Conservation (phyloP, 495 filamentous ascomycete genomes). For the Chaetomidium leptoderma region DNA sequence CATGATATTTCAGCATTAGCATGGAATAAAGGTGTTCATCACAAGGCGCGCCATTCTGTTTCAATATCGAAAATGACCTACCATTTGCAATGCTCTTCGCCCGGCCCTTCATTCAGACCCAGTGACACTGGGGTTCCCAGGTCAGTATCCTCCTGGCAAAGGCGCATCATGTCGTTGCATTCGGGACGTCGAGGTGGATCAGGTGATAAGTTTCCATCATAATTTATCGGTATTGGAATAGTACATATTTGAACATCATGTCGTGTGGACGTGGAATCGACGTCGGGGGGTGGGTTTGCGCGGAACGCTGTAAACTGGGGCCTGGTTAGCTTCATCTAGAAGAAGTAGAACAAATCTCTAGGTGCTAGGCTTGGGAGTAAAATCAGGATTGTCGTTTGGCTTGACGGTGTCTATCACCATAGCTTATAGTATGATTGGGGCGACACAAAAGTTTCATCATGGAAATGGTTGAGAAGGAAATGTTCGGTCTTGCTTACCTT, state of each 20-base stretch:
- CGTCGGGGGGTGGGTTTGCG: not conserved
- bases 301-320: slow-evolving; percentile 17
- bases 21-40: slow-evolving; percentile 64
- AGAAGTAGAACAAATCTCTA: slow-evolving; percentile 8
- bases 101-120: not conserved
- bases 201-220: slow-evolving; percentile 40
- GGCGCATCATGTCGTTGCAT: not conserved
- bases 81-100: slow-evolving; percentile 7
- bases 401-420: slow-evolving; percentile 87
- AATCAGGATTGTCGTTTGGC: slow-evolving; percentile 87
- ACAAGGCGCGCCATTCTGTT: slow-evolving; percentile 17
- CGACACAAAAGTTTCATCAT: slow-evolving; percentile 85
- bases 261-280: not conserved
- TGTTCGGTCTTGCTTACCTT: slow-evolving; percentile 29
- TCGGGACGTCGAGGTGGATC: slow-evolving; percentile 43
- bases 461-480: slow-evolving; percentile 25
- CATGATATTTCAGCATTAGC: slow-evolving; percentile 76
- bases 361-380: slow-evolving; percentile 5
- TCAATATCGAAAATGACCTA: slow-evolving; percentile 27
- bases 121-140: not conserved
- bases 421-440: slow-evolving; percentile 78
- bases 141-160: not conserved
- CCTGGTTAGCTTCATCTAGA: slow-evolving; percentile 19
- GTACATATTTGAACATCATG: slow-evolving; percentile 59
- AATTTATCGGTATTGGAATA: slow-evolving; percentile 60